Evolutionary conservation across 1,284 basidiomycete genomes (phyloP), one percentile per base, ranked within the genome.

Genomic region (Mycena citricolor): DNA sequence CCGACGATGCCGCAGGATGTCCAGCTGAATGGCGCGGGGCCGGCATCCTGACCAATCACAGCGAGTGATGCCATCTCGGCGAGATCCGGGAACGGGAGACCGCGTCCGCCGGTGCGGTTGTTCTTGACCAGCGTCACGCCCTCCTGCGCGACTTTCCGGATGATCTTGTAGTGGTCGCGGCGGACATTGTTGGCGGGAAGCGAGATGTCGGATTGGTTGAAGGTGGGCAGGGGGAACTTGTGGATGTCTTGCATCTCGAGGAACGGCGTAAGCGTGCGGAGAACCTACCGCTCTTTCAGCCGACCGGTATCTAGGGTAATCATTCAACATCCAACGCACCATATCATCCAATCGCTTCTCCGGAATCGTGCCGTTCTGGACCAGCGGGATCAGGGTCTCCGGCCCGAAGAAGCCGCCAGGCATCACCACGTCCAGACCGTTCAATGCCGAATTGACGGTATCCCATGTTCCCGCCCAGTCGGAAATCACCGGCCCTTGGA

Each of bases 401-500:
- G 61, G 54, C 1, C 81, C 80, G 56, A 81, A 83, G 59, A 76
- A 81, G 16, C 17, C 19, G 10, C 52, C 52, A 8, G 52, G 52
- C 52, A 54, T 52, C 4, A 31, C 23, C 13, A 54, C 16, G 21
- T 54, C 52, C n/a, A 51, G 32, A 11, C 52, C 52, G 8, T 33
- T 46, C n/a, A 40, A 16, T 6, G 45, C 46, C 14, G 49, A 37
- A 2, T 25, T 8, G 12, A 39, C 40, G 21, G 39, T 43, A 28
- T 52, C 36, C 39, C 43, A 46, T 23, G 45, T 49, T 7, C 40
- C 52, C 31, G 46, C 52, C 52, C 52, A 54, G 24, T 54, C 52
- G 8, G 42, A 46, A 14, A 54, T 39, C 10, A 54, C 43, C 13
- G 49, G 23, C 8, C 52, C 63, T 38, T 63, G 59, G 51, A 63